Percentiles rank a stretch among this genome's conserved stretches.
Evolutionary conservation across 768 basidiomycete species (phyloP).

Genomic region (Mycena amicta): DNA sequence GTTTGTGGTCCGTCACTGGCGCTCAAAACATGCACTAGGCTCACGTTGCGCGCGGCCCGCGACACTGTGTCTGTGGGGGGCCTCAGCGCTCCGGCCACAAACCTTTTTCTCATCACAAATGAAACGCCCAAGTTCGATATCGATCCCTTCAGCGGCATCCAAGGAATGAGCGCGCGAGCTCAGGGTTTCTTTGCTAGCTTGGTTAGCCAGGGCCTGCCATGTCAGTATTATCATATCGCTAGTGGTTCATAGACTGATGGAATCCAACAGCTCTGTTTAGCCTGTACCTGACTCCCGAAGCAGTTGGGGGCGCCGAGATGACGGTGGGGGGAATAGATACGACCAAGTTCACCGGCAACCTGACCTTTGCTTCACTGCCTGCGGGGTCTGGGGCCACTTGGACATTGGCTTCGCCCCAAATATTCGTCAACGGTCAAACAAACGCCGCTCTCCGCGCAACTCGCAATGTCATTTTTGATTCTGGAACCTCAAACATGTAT

Average conservation of each 20-base stretch:
- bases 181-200: constrained; percentile 54
- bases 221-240: constrained; percentile 32
- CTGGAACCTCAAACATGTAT: constrained; percentile 55
- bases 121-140: constrained; percentile 55
- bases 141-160: constrained; percentile 60
- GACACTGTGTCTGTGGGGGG: constrained; percentile 56
- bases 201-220: constrained; percentile 49
- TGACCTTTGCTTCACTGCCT: constrained; percentile 45
- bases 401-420: constrained; percentile 46
- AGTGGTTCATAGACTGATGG: neutral
- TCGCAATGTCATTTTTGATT: constrained; percentile 57
- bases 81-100: constrained; percentile 38
- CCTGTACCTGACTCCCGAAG: constrained; percentile 49
- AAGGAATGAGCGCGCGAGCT: constrained; percentile 54
- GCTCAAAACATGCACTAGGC: constrained; percentile 17
- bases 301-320: constrained; percentile 52
- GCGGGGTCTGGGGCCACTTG: constrained; percentile 41
- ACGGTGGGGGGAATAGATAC: constrained; percentile 56
- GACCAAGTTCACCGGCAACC: constrained; percentile 51
- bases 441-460: constrained; percentile 40
- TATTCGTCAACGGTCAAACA: constrained; percentile 57
- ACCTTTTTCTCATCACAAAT: constrained; percentile 53
- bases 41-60: constrained; percentile 45
- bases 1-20: neutral
- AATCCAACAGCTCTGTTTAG: constrained; percentile 48